Evolutionary conservation across 169 alveolate genomes (phyloP).

Genomic region (Plasmodium coatneyi): DNA sequence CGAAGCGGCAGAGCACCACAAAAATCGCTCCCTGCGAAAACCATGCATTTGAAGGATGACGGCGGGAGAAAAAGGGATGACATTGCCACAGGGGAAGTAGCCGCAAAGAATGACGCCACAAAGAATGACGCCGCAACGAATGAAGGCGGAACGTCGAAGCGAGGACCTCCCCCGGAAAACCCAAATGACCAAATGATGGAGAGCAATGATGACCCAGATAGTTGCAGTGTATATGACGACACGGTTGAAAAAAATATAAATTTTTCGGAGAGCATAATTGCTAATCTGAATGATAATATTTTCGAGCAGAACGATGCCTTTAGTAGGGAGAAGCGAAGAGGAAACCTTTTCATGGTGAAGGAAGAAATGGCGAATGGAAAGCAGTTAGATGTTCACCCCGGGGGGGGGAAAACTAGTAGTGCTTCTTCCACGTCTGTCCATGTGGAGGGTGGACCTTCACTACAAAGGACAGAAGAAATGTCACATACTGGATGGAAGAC

Average conservation of each 20-base stretch:
- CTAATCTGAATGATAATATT: conserved; percentile 12
- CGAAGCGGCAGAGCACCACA: background rate
- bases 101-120: background rate
- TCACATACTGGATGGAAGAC: background rate
- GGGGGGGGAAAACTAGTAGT: background rate
- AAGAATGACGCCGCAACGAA: background rate
- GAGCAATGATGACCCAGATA: background rate
- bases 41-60: background rate
- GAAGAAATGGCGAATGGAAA: background rate
- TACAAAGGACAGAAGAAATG: background rate
- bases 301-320: conserved; percentile 1
- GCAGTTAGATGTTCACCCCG: background rate
- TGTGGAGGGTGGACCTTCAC: background rate
- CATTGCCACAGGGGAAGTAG: background rate
- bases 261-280: conserved; percentile 9
- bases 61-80: conserved; percentile 3
- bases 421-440: background rate
- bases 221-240: conserved; percentile 13
- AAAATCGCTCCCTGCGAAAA: background rate
- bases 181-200: background rate
- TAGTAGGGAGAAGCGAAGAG: background rate
- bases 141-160: background rate
- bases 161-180: background rate
- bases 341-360: background rate
- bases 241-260: conserved; percentile 3